phyloP scores from a whole-genome alignment of 108 stramenopile genomes.

The Poteriospumella lacustris region DNA sequence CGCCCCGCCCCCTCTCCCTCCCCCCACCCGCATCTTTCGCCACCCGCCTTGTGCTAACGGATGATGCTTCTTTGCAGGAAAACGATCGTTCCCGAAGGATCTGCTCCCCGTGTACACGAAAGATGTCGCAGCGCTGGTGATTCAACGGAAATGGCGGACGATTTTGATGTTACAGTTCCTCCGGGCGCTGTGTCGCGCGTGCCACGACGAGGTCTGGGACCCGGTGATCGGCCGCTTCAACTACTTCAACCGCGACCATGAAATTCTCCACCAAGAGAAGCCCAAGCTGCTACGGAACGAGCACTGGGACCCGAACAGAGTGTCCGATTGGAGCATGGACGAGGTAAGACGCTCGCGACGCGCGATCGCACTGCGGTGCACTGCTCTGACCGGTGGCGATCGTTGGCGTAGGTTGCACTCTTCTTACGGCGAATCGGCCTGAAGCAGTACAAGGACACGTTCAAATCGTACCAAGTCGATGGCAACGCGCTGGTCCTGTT shows the following conservation, averaged over 20 bases:
- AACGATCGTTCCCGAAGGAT: conserved; percentile 4
- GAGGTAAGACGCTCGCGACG: too few species aligned
- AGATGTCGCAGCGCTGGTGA: conserved; percentile 21
- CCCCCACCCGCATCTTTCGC: too few species aligned
- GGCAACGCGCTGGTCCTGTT: conserved; percentile 19
- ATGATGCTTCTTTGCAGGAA: neutral
- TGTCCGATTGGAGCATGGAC: conserved; percentile 16
- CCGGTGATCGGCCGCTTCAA: conserved; percentile 18
- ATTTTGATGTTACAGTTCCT: conserved; percentile 22
- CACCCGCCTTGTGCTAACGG: too few species aligned
- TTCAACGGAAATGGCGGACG: conserved; percentile 26
- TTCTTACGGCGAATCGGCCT: conserved; percentile 15
- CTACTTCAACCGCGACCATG: conserved; percentile 9
- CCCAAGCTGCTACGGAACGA: neutral
- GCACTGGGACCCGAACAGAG: conserved; percentile 20
- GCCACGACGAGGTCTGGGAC: conserved; percentile 19
- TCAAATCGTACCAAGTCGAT: conserved; percentile 24
- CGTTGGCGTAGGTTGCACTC: neutral
- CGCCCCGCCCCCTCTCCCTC: neutral
- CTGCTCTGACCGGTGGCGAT: too few species aligned
- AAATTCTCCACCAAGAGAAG: neutral
- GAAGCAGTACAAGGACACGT: neutral
- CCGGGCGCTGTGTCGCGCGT: neutral
- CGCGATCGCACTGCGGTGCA: too few species aligned
- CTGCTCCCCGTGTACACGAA: neutral